Evolutionary conservation across 2,329 filamentous ascomycete species (phyloP), one percentile per base, ranked within the genome.

Genomic region (Lecanosticta acicola): DNA sequence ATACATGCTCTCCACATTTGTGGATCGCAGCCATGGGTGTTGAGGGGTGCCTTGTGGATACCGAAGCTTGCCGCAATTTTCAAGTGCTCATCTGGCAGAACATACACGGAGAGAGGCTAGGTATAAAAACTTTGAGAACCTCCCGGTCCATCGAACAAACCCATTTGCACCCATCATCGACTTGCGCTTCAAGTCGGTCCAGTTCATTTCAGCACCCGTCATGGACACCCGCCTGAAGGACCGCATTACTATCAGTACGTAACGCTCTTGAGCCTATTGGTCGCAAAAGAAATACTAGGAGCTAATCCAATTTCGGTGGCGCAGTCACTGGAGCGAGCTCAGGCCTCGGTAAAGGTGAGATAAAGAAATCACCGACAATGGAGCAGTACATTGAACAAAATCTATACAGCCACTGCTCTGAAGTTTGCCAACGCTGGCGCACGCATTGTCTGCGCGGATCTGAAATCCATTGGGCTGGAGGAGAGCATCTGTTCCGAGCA

Each of bases 381-480:
- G n/a, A n/a, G n/a, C n/a, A n/a, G n/a, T n/a, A n/a, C n/a, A n/a
- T n/a, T n/a, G n/a, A n/a, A n/a, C n/a, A n/a, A n/a, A n/a, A n/a
- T n/a, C n/a, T n/a, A n/a, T n/a, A n/a, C n/a, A n/a, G 59, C 59
- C 4, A 59, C 57, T n/a, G 59, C 58, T 2, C 26, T 58, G 29
- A 42, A 41, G 8, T 63, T 62, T 34, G 58, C 58, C 4, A 40
- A 53, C 21, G 45, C 50, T 10, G 60, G 59, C 16, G 60, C 59
- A 19, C 51, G 48, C 10, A 37, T 63, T 9, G 46, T 60, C 4
- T 55, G 56, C 36, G 57, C 58, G 2, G 60, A 63, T 40, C 35
- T 62, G 17, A 45, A 49, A 8, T 54, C 53, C 1, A 44, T 17
- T 8, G 50, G 49, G 4, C 47, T 58, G 4, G 55, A 57, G 41